phyloP scores from a whole-genome alignment of 805 yeast genomes.

The Candida cerambycidarum region DNA sequence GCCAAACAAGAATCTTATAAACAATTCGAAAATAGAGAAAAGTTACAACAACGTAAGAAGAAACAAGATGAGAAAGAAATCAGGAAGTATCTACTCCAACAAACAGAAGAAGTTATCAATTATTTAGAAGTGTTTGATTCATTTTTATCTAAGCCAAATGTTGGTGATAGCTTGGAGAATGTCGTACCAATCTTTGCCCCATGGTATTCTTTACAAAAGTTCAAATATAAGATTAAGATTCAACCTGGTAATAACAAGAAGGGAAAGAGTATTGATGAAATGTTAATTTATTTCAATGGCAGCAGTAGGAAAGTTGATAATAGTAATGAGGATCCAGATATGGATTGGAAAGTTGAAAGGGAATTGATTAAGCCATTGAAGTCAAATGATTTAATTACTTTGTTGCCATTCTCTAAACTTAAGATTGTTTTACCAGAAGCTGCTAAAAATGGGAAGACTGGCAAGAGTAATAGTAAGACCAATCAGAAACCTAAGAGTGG shows the following conservation, averaged over 20 bases:
- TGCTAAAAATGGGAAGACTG: not conserved
- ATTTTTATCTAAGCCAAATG: conserved; percentile 44
- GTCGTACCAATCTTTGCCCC: conserved; percentile 91
- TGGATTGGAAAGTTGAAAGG: conserved; percentile 73
- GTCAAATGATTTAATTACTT: conserved; percentile 64
- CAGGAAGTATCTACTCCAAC: conserved; percentile 40
- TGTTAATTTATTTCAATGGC: conserved; percentile 52
- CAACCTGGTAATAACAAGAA: conserved; percentile 81
- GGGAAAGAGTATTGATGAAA: conserved; percentile 79
- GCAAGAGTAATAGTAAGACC: not conserved
- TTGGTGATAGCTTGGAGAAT: conserved; percentile 54
- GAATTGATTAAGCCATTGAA: conserved; percentile 55
- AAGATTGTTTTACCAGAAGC: conserved; percentile 56
- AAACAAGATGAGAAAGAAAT: conserved; percentile 46
- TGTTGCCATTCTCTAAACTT: conserved; percentile 70
- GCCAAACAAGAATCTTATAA: conserved; percentile 20
- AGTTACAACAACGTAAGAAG: conserved; percentile 43
- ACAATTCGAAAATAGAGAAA: conserved; percentile 22
- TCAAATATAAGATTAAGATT: conserved; percentile 78
- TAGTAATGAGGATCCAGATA: conserved; percentile 44
- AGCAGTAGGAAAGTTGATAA: conserved; percentile 43
- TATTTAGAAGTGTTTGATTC: conserved; percentile 47
- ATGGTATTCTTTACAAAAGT: conserved; percentile 74
- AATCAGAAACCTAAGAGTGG: not conserved
- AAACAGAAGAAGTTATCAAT: conserved; percentile 27